Evolutionary conservation across 2,329 filamentous ascomycete species (phyloP), one percentile per base, ranked within the genome.

Genomic region (Cladophialophora bantiana): DNA sequence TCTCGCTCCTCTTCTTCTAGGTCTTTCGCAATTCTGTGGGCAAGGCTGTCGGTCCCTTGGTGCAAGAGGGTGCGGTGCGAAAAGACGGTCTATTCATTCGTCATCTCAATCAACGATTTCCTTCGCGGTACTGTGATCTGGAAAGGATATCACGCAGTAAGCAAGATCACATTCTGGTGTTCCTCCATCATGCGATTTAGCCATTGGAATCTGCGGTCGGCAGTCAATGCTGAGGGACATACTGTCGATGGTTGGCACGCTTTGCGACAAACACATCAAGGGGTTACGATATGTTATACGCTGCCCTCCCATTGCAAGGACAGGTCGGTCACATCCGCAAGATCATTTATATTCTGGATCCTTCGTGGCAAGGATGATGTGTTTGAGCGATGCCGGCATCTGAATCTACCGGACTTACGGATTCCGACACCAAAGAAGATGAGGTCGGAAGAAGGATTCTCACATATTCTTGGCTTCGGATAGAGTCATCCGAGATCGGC

Each of bases 361-460:
- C 40, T 1, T 5, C 15, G 15, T 18, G 40, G 18, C n/a, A 9
- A 18, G n/a, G 5, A 48, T 48, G 2, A 18, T 20, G 7, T 48
- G 7, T 20, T 48, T n/a, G 12, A 48, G 2, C 42, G 18, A 7
- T 48, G 18, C n/a, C 20, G 42, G 42, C n/a, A 48, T 48, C 18
- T 48, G 7, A 18, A 20, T 13, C 42, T 48, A 6, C 5, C 10
- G 2, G 10, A 20, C 42, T 20, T 26, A 10, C 7, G 18, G 42
- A 48, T n/a, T 26, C 26, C 26, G 6, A 48, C 6, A 26, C n/a
- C n/a, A 20, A 7, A 7, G 20, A 2, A 6, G 20, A 20, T 48
- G 42, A 48, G 42, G 42, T 48, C 20, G 42, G 42, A 48, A 48
- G 7, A 48, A 48, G 12, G n/a, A 26, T 48, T 48, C 42, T 48